Conservation (phyloP, 2,329 filamentous ascomycete species). For the Fusarium subglutinans region DNA sequence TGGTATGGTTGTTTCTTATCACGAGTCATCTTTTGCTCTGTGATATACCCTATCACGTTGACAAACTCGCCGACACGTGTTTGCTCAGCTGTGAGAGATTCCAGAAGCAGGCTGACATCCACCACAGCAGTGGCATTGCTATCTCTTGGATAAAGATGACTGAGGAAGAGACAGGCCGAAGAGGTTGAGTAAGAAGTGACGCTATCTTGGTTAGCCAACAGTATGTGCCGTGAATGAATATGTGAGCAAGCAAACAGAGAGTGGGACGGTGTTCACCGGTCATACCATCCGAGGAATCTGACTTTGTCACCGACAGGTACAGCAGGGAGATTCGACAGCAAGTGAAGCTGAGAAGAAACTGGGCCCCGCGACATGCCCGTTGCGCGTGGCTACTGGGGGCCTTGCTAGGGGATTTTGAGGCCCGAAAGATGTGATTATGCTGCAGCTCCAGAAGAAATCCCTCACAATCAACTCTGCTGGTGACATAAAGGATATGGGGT, state of each 20-base stretch:
- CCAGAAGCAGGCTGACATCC: constrained; percentile 76
- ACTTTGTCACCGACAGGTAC: constrained; percentile 76
- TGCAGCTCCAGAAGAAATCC: constrained; percentile 27
- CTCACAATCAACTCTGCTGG: not conserved
- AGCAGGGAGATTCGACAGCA: constrained; percentile 68
- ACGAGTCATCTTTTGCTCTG: constrained; percentile 36
- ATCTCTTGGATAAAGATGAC: constrained; percentile 69
- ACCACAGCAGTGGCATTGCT: constrained; percentile 65
- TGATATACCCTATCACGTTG: constrained; percentile 86
- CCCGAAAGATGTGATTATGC: constrained; percentile 32
- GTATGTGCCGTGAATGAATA: constrained; percentile 37
- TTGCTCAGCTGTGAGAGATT: constrained; percentile 69
- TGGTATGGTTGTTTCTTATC: constrained; percentile 7
- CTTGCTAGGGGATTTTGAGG: constrained; percentile 14
- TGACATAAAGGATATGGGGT: not conserved
- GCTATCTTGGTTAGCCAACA: constrained; percentile 48
- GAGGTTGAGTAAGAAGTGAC: constrained; percentile 61
- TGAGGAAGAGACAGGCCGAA: constrained; percentile 71
- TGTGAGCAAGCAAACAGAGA: constrained; percentile 6
- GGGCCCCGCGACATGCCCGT: constrained; percentile 65
- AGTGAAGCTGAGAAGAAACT: constrained; percentile 70
- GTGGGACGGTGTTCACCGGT: constrained; percentile 23
- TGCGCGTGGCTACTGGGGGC: constrained; percentile 4
- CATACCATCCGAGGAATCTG: constrained; percentile 91
- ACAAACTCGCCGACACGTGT: constrained; percentile 84